Conservation (phyloP, 2,329 filamentous ascomycete species). For the Alternaria panax region DNA sequence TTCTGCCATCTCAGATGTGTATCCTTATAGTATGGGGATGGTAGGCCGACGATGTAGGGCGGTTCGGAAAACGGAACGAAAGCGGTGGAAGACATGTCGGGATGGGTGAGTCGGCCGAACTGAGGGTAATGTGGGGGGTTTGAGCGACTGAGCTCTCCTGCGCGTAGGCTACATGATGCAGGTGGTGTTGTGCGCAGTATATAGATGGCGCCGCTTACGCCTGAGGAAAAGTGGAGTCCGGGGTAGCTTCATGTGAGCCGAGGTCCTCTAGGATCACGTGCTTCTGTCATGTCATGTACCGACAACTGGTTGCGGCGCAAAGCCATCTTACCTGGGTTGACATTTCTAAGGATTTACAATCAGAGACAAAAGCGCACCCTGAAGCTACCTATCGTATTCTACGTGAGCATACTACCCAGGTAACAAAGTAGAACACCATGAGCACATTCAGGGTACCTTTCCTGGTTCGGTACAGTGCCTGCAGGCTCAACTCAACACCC, state of each 20-base stretch:
- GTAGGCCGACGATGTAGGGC: constrained; percentile 72
- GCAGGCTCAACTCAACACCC: too few species aligned
- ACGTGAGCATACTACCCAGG: not conserved
- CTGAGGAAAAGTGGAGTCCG: constrained; percentile 7
- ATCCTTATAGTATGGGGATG: constrained; percentile 73
- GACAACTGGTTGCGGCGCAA: not conserved
- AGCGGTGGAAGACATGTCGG: constrained; percentile 41
- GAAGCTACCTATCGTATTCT: not conserved
- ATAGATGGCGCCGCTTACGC: not conserved
- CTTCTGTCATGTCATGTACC: constrained; percentile 6
- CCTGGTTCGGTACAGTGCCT: too few species aligned
- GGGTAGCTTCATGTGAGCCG: constrained; percentile 11
- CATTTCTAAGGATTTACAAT: not conserved
- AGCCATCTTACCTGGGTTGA: not conserved
- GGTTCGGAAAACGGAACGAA: constrained; percentile 75
- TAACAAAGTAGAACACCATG: not conserved
- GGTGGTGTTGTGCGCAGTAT: constrained; percentile 3
- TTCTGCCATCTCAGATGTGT: constrained; percentile 73
- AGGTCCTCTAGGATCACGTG: constrained; percentile 8
- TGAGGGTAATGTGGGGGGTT: not conserved
- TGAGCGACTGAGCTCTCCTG: not conserved
- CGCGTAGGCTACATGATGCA: constrained; percentile 3
- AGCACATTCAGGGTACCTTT: not conserved
- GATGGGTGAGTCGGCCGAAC: not conserved
- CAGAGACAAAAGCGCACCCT: not conserved